Base-by-base conservation (phyloP, 495 filamentous ascomycete genomes). In the Usnea hakonensis region DNA sequence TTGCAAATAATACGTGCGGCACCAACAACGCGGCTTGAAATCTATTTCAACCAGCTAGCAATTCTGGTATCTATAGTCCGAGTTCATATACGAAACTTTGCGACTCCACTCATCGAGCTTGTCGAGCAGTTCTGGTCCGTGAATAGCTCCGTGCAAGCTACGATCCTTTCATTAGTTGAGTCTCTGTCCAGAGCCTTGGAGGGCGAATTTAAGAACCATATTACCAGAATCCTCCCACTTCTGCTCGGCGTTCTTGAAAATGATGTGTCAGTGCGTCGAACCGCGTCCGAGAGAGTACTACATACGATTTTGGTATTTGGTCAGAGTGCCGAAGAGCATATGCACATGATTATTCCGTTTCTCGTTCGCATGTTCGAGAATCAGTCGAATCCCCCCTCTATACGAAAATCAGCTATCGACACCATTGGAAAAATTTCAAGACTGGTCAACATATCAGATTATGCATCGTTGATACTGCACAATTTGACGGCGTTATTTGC, bases 271-370 rank as follows among this genome's bases (percentile, higher is more conserved):
- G 79, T 80, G 3, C 87, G 87, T 67, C 78, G 89, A 23, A 81
- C 84, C 54, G 87, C 93, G 16, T 92, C 89, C 0, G 90, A 95
- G 72, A 91, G 87, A 67, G 90, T 97, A 21, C 80, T 99, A 16
- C 95, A 97, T 73, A 90, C 92, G 3, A 94, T 99, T 69, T 77
- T 97, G 43, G 87, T 99, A 0, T 97, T 99, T 72, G 94, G 95
- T n/a, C 86, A 91, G 17, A 96, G 91, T 69, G 88, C 87, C 19
- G 94, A 97, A 71, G 93, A 97, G 71, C 97, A 97, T 73, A 97
- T 99, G 94, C 94, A 97, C 73, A 80, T 99, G 35, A 97, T 99
- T 66, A 91, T 99, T 40, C 94, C 94, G 10, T 87, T 92, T n/a
- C 88, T 99, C 63, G 90, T 99, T 21, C 83, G 86, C 19, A 84